These are phyloP conservation scores for Orychophragmus violaceus DNA, from an alignment of 345 rosid species.

Conservation along the genomic window DNA sequence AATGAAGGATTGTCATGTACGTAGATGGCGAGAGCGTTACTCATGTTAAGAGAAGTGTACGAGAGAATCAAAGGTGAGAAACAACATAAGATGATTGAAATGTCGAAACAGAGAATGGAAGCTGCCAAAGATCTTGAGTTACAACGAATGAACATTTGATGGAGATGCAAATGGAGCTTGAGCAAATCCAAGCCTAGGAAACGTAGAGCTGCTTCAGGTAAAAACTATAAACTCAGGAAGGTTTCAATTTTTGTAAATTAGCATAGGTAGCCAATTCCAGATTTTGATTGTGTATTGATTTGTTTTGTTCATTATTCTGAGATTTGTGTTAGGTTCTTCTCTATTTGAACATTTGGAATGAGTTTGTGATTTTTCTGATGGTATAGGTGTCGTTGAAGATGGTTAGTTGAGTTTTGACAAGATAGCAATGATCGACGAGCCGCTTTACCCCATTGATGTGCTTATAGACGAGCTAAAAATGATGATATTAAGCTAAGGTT, in stretches of 20 bases:
- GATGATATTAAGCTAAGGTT: too few species aligned
- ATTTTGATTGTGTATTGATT: too few species aligned
- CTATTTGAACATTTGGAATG: background rate
- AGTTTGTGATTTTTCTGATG: background rate
- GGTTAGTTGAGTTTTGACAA: too few species aligned
- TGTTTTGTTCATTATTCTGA: too few species aligned
- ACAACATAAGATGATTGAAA: constrained; percentile 56
- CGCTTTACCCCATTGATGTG: too few species aligned
- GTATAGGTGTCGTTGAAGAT: too few species aligned
- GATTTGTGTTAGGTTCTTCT: constrained; percentile 12
- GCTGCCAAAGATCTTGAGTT: constrained; percentile 60
- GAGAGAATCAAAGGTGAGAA: constrained; percentile 59
- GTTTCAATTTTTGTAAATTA: too few species aligned
- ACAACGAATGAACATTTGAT: constrained; percentile 65
- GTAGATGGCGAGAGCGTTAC: constrained; percentile 52
- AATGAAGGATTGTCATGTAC: constrained; percentile 36
- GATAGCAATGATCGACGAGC: too few species aligned
- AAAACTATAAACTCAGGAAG: background rate
- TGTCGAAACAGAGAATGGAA: constrained; percentile 78
- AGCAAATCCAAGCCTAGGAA: constrained; percentile 43
- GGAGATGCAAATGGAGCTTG: constrained; percentile 60
- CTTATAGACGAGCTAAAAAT: too few species aligned
- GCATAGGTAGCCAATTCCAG: too few species aligned
- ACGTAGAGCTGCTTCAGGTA: constrained; percentile 28
- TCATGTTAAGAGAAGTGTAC: constrained; percentile 58